Base-by-base conservation (phyloP, 768 basidiomycete species). In the Hygrocybe punicea region DNA sequence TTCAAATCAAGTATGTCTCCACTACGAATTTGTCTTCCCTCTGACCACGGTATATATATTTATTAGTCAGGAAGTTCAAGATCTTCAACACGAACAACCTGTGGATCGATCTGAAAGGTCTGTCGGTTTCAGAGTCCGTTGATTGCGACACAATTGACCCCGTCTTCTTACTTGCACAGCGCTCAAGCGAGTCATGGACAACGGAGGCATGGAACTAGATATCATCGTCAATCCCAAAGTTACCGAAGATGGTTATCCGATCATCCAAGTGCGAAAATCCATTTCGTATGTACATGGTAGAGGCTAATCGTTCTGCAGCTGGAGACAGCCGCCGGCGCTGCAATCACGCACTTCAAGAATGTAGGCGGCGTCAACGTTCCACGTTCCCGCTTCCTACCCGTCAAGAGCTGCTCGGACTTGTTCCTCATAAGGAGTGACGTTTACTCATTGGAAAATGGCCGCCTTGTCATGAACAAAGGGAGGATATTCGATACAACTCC, bases 351-450 rank as follows among this genome's bases (percentile, higher is more conserved):
- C 75, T 95, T 95, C 80, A 86, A 82, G 72, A 87, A 87, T 69
- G 92, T 89, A 6, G 89, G 89, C 67, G 96, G 93, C 59, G 88
- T 97, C 75, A 96, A 95, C 76, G 96, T 98, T 44, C 93, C 96
- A 53, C 87, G 94, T 55, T 85, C 82, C 58, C 91, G 96, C 59
- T 97, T 98, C 87, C 81, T 98, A 67, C 92, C 93, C 42, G 89
- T 91, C 40, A 89, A 89, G 81, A 86, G 82, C 58, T 93, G 90
- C 74, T 95, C 92, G 34, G 89, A 91, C 69, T 76, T 95, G 52
- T 81, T 96, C 40, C 76, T 94, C 63, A 91, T 94, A 78, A 96
- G 91, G 77, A 90, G 87, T 58, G 91, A 94, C 70, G 86, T 97
- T 62, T 98, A 97, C 76, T 89, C 89, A 53, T 80, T 97, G 50